phyloP scores from a whole-genome alignment of 345 rosid genomes.

The Syzygium aqueum region DNA sequence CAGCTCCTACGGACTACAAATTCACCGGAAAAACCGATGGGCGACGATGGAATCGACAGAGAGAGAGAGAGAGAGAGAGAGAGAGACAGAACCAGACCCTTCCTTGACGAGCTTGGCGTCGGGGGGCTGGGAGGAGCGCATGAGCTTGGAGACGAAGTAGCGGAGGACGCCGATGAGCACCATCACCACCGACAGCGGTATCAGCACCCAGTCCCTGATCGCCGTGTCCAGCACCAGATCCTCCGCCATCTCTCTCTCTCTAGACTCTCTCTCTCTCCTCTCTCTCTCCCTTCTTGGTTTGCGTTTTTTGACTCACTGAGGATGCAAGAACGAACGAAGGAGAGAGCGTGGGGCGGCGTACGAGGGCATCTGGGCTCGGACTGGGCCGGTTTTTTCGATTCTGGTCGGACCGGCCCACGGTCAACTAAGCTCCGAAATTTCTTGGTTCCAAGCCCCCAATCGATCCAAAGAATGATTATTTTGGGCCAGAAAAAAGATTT shows the following conservation, averaged over 20 bases:
- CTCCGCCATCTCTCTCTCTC: slow-evolving; percentile 56
- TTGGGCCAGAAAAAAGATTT: neutral
- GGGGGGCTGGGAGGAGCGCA: slow-evolving; percentile 76
- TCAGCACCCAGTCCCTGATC: slow-evolving; percentile 91
- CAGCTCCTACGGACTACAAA: neutral
- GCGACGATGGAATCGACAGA: neutral
- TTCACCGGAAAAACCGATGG: neutral
- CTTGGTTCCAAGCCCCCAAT: neutral
- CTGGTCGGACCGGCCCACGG: neutral
- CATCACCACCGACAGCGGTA: slow-evolving; percentile 89
- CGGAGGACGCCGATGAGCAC: slow-evolving; percentile 90
- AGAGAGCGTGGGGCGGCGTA: neutral
- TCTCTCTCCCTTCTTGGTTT: neutral
- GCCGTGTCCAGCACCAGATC: slow-evolving; percentile 94
- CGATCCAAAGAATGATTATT: neutral
- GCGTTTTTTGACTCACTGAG: neutral
- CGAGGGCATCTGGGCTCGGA: neutral
- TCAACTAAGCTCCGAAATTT: neutral
- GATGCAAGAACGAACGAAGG: neutral
- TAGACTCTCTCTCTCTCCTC: neutral
- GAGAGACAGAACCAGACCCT: slow-evolving; percentile 36
- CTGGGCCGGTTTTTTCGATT: neutral
- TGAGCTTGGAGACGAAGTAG: slow-evolving; percentile 76
- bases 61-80: neutral
- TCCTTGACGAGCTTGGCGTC: slow-evolving; percentile 79